phyloP scores from a whole-genome alignment of 345 rosid species.

The Syzygium aqueum region DNA sequence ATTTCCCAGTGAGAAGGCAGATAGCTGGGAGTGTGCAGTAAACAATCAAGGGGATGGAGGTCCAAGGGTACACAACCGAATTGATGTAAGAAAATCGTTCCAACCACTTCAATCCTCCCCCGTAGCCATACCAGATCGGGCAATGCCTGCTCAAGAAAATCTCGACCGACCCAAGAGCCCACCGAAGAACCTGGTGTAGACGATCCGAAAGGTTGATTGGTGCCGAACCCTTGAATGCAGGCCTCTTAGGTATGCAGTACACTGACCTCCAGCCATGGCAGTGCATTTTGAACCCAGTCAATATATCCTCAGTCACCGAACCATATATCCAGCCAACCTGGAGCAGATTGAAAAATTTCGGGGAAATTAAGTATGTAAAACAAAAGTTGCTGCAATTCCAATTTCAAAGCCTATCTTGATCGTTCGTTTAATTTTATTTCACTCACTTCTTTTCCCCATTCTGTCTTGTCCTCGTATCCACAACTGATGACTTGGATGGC shows the following conservation, averaged over 20 bases:
- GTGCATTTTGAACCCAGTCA: conserved; percentile 97
- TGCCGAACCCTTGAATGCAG: conserved; percentile 94
- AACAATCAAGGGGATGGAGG: conserved; percentile 77
- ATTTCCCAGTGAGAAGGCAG: conserved; percentile 68
- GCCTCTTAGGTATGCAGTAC: conserved; percentile 79
- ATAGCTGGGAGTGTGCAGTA: conserved; percentile 92
- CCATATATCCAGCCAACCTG: conserved; percentile 99
- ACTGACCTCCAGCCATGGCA: conserved; percentile 99
- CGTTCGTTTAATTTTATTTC: not conserved
- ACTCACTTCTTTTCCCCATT: conserved; percentile 99
- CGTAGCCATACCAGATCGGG: conserved; percentile 97
- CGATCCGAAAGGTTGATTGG: conserved; percentile 95
- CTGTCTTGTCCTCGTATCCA: conserved; percentile 96
- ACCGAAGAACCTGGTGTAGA: conserved; percentile 88
- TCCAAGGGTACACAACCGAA: conserved; percentile 93
- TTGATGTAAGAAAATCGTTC: conserved; percentile 91
- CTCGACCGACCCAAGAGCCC: conserved; percentile 99
- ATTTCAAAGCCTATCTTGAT: not conserved
- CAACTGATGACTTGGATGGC: conserved; percentile 98
- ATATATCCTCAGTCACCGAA: conserved; percentile 87
- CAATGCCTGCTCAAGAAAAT: conserved; percentile 94
- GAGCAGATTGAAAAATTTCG: not conserved
- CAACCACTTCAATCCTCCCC: conserved; percentile 92
- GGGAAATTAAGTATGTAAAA: not conserved
- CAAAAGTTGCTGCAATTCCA: not conserved